phyloP scores from a whole-genome alignment of 169 alveolate species.

The Eimeria maxima region DNA sequence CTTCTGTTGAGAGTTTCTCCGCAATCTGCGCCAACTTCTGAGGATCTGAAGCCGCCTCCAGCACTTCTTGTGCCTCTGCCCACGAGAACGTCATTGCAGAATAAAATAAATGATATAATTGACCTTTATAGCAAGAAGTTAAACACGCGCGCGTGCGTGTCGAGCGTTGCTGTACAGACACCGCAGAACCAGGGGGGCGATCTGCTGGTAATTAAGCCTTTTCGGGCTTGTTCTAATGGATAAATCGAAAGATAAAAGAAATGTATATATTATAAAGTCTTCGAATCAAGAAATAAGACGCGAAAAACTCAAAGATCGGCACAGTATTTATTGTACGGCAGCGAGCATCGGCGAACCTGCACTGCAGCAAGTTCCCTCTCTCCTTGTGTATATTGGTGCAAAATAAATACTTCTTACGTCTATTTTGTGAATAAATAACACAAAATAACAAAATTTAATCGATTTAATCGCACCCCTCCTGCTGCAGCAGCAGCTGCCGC shows the following conservation, averaged over 20 bases:
- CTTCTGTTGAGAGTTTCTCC: slow-evolving; percentile 34
- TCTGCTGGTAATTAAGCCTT: neutral
- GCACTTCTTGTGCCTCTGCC: slow-evolving; percentile 1
- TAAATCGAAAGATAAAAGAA: neutral
- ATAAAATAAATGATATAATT: neutral
- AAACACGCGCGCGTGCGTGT: neutral
- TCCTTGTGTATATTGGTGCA: neutral
- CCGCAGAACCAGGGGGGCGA: neutral
- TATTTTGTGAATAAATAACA: neutral
- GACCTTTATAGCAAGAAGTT: neutral
- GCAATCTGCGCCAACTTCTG: slow-evolving; percentile 56
- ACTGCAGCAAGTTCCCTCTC: neutral
- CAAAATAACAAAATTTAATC: neutral
- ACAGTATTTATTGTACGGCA: neutral
- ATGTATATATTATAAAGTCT: neutral
- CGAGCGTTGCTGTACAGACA: slow-evolving; percentile 56
- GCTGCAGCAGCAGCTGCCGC: too few species aligned
- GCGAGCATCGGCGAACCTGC: neutral
- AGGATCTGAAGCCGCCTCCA: slow-evolving; percentile 70
- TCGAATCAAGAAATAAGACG: neutral
- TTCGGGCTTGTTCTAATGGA: neutral
- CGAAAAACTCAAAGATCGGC: neutral
- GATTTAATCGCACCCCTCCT: neutral
- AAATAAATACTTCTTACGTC: neutral
- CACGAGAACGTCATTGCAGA: neutral